Base-by-base conservation (phyloP, 1,284 basidiomycete species). In the Rhodotorula glutinis region DNA sequence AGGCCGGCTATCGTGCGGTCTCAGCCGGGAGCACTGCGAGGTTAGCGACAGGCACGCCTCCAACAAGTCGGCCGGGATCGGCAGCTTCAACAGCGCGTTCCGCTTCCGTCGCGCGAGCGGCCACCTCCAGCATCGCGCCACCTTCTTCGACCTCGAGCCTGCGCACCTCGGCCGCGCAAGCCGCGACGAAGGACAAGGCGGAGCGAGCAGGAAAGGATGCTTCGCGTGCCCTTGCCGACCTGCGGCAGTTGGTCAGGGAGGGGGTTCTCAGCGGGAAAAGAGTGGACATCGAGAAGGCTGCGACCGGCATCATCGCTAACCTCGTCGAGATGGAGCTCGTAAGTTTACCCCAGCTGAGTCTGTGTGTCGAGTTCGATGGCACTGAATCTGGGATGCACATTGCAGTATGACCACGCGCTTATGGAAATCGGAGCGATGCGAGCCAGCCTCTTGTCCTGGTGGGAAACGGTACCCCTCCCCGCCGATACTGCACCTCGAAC, bases 281-380 rank as follows among this genome's bases (percentile, higher is more conserved):
- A 46, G 54, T 88, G 23, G 86, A 90, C 72, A 82, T 89, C 4
- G 89, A 90, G 77, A 82, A 86, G 49, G 87, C 87, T 0, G 88
- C 87, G 1, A 82, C 82, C 58, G 86, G 85, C 68, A 78, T 89
- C 7, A 75, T 85, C 10, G 85, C 83, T 16, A 89, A 88, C 75
- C 77, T 90, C 0, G 79, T 89, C 23, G 74, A 82, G 38, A 76
- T 89, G 57, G 87, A 88, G 41, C 11, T 70, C 49, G 71, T 73
- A 25, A 49, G 71, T 49, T 11, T 0, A 23, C 23, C 7, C 23
- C 4, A 33, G 33, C 33, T 38, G n/a, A n/a, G n/a, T n/a, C n/a
- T n/a, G n/a, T n/a, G n/a, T n/a, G n/a, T n/a, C n/a, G n/a, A n/a
- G n/a, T n/a, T n/a, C n/a, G n/a, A n/a, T n/a, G n/a, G n/a, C n/a